Conservation (phyloP, 345 rosid species). For the Lagerstroemia speciosa region DNA sequence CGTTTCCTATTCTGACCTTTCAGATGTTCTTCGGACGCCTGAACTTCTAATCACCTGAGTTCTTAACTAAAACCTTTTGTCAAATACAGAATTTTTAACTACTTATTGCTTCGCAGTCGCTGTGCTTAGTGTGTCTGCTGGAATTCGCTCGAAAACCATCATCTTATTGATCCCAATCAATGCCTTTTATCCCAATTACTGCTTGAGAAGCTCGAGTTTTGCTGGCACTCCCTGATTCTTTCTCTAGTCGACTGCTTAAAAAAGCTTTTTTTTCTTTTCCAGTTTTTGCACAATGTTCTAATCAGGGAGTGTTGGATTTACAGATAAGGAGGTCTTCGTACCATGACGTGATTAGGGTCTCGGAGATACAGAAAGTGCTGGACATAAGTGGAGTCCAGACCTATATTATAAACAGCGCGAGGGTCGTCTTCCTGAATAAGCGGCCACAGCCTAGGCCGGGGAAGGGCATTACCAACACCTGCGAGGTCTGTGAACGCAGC, state of each 20-base stretch:
- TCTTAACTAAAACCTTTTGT: neutral
- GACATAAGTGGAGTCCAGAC: constrained; percentile 91
- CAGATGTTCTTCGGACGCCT: too few relatives aligned
- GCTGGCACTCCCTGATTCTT: too few relatives aligned
- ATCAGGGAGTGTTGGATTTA: neutral
- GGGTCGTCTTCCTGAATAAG: constrained; percentile 92
- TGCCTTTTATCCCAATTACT: too few relatives aligned
- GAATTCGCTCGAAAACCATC: too few relatives aligned
- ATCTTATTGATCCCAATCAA: too few relatives aligned
- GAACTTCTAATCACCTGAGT: neutral
- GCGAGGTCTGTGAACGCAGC: constrained; percentile 87
- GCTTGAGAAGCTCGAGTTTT: too few relatives aligned
- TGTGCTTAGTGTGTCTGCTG: too few relatives aligned
- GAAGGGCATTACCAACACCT: constrained; percentile 87
- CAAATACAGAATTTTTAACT: too few relatives aligned
- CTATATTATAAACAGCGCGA: constrained; percentile 94
- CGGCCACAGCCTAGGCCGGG: constrained; percentile 98
- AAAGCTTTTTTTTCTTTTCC: neutral
- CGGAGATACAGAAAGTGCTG: constrained; percentile 78
- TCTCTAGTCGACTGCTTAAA: too few relatives aligned
- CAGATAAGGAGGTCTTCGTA: constrained; percentile 98
- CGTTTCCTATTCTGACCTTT: too few relatives aligned
- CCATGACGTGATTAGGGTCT: constrained; percentile 94
- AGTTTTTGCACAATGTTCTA: neutral
- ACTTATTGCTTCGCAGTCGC: too few relatives aligned